Evolutionary conservation across 2,329 filamentous ascomycete genomes (phyloP).

Genomic region (Cadophora sp.): DNA sequence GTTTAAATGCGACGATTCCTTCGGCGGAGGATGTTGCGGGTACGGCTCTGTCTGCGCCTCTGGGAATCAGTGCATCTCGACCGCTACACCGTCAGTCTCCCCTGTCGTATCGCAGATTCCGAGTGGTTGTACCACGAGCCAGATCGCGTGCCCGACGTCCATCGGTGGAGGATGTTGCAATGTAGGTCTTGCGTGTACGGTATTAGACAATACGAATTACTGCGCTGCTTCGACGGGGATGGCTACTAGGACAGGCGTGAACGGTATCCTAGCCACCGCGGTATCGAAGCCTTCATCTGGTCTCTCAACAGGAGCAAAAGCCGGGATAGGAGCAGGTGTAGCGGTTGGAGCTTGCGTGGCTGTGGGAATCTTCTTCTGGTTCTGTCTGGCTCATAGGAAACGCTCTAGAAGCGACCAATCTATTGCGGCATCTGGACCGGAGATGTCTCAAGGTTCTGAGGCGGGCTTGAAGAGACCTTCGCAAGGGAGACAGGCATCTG

Average conservation of each 20-base stretch:
- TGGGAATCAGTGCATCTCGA: conserved; percentile 47
- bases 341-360: conserved; percentile 52
- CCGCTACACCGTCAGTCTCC: conserved; percentile 36
- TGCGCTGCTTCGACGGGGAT: conserved; percentile 49
- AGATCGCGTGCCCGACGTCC: conserved; percentile 51
- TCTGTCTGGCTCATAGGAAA: conserved; percentile 50
- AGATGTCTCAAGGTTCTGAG: conserved; percentile 34
- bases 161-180: conserved; percentile 59
- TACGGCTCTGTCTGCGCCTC: conserved; percentile 53
- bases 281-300: conserved; percentile 18
- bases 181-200: conserved; percentile 52
- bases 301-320: conserved; percentile 10
- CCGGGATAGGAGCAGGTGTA: conserved; percentile 44
- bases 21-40: conserved; percentile 54
- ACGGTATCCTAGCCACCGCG: conserved; percentile 43
- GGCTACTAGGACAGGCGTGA: conserved; percentile 43
- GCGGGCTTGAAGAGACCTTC: conserved; percentile 23
- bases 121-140: conserved; percentile 53
- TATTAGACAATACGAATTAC: conserved; percentile 47
- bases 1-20: conserved; percentile 45
- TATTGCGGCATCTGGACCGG: conserved; percentile 21
- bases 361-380: conserved; percentile 54
- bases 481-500: conserved; percentile 22
- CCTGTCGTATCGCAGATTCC: conserved; percentile 48
- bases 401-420: conserved; percentile 26